Percentiles rank a stretch among this genome's conserved stretches.
Evolutionary conservation across 2,329 filamentous ascomycete genomes (phyloP).

Genomic region (Alternaria postmessia): DNA sequence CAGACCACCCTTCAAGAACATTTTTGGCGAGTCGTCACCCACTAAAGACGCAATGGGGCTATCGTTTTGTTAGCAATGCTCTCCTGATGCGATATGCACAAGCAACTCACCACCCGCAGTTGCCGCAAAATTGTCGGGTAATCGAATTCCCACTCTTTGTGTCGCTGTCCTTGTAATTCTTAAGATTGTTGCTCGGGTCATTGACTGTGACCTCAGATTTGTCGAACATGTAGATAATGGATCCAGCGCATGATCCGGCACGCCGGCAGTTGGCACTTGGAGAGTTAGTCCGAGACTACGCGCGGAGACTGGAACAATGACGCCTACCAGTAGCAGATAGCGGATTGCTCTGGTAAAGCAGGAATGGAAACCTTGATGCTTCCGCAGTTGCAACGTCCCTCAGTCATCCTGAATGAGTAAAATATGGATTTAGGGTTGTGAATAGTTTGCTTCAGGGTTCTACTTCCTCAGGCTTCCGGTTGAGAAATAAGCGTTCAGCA

Average conservation of each 20-base stretch:
- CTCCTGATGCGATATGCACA: not conserved
- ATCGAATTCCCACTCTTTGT: conserved; percentile 41
- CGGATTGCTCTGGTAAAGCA: conserved; percentile 28
- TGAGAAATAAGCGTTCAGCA: not conserved
- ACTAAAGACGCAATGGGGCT: conserved; percentile 36
- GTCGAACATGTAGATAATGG: conserved; percentile 35
- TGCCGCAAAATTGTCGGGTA: conserved; percentile 38
- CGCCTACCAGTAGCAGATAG: conserved; percentile 42
- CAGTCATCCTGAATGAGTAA: conserved; percentile 21
- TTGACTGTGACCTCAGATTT: conserved; percentile 28
- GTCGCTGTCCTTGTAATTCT: conserved; percentile 37
- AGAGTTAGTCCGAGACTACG: not conserved
- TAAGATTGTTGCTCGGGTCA: conserved; percentile 31
- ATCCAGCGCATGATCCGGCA: conserved; percentile 31
- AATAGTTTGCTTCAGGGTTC: not conserved
- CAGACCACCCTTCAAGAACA: conserved; percentile 38
- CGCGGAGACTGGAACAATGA: too few species aligned
- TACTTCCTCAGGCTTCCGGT: too few species aligned
- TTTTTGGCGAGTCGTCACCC: conserved; percentile 21
- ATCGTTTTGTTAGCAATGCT: conserved; percentile 3
- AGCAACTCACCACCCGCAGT: conserved; percentile 39
- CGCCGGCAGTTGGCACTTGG: conserved; percentile 42
- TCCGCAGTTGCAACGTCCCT: conserved; percentile 45
- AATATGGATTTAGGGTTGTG: not conserved
- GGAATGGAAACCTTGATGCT: conserved; percentile 38